These are phyloP conservation scores for Penicillium verrucosum DNA, from an alignment of 2,329 filamentous ascomycete genomes.

Conservation along the genomic window DNA sequence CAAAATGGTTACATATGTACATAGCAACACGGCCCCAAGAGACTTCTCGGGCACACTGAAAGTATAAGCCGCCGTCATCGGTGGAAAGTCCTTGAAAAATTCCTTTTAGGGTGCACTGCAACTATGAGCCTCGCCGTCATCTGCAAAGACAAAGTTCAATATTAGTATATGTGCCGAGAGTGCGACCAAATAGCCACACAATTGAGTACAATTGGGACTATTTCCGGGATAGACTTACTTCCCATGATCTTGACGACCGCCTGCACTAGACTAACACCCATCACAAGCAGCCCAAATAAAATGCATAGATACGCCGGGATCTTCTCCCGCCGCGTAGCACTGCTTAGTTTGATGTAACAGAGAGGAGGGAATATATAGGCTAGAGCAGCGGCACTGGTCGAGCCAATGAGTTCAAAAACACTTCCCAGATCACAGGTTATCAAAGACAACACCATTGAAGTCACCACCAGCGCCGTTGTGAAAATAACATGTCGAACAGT, in stretches of 20 bases:
- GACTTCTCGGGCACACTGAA: background rate
- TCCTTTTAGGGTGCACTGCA: constrained; percentile 2
- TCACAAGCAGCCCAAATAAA: constrained; percentile 73
- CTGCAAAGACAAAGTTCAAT: constrained; percentile 3
- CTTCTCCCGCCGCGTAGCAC: constrained; percentile 68
- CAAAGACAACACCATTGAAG: constrained; percentile 72
- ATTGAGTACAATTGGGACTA: background rate
- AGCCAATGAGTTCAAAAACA: constrained; percentile 93
- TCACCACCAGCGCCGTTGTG: constrained; percentile 75
- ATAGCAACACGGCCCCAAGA: background rate
- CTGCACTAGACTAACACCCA: constrained; percentile 75
- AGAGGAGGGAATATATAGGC: constrained; percentile 93
- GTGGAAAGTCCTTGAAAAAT: background rate
- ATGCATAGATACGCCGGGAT: constrained; percentile 69
- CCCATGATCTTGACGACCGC: constrained; percentile 64
- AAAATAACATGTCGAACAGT: constrained; percentile 82
- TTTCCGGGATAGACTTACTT: constrained; percentile 30
- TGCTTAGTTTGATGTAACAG: constrained; percentile 91
- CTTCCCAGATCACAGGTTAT: constrained; percentile 89
- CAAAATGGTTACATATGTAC: background rate
- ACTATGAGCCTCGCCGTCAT: constrained; percentile 3
- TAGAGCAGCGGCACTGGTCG: constrained; percentile 88
- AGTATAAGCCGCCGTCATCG: background rate
- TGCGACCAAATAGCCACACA: background rate
- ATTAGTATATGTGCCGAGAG: constrained; percentile 32